Percentiles rank a stretch among this genome's conserved stretches.
These are phyloP conservation scores for Nitzschia sp. DNA, from an alignment of 108 stramenopile genomes.

Conservation along the genomic window DNA sequence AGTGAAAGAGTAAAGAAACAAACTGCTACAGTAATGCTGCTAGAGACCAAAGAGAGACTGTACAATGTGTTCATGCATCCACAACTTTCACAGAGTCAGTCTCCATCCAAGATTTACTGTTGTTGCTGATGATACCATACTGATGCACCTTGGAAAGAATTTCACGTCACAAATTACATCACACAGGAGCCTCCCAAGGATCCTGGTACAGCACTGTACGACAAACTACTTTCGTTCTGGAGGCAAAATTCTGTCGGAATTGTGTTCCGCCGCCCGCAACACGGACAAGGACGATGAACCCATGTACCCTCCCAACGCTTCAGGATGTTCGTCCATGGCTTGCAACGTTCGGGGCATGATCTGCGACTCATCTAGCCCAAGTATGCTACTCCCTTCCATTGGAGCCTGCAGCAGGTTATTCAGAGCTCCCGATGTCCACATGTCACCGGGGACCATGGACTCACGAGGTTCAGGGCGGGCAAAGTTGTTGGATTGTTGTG, in stretches of 20 bases:
- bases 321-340: slow-evolving; percentile 12
- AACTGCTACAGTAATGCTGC: too few relatives aligned
- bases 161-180: background rate
- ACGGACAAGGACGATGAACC: slow-evolving; percentile 2
- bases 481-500: background rate
- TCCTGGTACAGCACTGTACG: background rate
- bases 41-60: too few relatives aligned
- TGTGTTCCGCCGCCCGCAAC: slow-evolving; percentile 2
- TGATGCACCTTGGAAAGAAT: too few relatives aligned
- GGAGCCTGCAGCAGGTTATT: slow-evolving; percentile 10
- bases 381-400: slow-evolving; percentile 14
- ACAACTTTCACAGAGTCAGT: too few relatives aligned
- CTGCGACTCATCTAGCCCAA: slow-evolving; percentile 4
- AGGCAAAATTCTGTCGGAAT: slow-evolving; percentile 7
- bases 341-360: background rate
- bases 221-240: slow-evolving; percentile 4
- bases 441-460: slow-evolving; percentile 11
- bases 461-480: background rate
- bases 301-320: background rate
- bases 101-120: too few relatives aligned
- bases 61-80: too few relatives aligned
- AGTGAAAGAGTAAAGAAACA: too few relatives aligned
- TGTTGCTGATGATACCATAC: too few relatives aligned
- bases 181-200: background rate
- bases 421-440: slow-evolving; percentile 11